Percentiles rank a stretch among this genome's conserved stretches.
phyloP scores from a whole-genome alignment of 345 rosid genomes.

The Murraya paniculata region DNA sequence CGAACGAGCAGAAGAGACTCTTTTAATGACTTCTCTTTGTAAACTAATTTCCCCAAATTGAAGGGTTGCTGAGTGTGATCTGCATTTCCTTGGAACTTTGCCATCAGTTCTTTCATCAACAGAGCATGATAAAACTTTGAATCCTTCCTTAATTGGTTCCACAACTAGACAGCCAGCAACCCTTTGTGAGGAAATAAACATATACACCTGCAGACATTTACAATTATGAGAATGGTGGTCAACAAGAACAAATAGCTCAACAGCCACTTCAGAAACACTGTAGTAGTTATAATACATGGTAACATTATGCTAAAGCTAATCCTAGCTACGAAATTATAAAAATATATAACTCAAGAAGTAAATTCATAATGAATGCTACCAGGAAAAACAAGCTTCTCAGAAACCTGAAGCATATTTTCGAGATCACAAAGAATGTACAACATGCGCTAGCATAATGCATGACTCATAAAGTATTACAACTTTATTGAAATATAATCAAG shows the following conservation, averaged over 20 bases:
- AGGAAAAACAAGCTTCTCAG: neutral
- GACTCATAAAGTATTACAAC: neutral
- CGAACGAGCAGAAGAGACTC: constrained; percentile 20
- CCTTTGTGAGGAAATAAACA: constrained; percentile 56
- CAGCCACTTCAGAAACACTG: neutral
- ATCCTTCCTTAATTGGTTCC: constrained; percentile 85
- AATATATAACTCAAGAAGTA: neutral
- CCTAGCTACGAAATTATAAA: neutral
- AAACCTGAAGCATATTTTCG: neutral
- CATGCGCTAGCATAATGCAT: neutral
- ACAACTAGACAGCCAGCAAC: constrained; percentile 70
- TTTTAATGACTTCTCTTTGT: constrained; percentile 53
- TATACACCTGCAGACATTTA: constrained; percentile 55
- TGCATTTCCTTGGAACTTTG: constrained; percentile 26
- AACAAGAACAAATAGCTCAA: neutral
- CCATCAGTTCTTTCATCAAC: constrained; percentile 20
- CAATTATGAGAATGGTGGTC: neutral
- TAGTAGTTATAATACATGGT: neutral
- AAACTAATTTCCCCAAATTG: constrained; percentile 61
- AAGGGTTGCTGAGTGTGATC: constrained; percentile 40
- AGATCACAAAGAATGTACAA: neutral
- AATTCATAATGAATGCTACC: neutral
- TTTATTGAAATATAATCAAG: neutral
- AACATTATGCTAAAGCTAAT: neutral
- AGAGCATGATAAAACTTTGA: constrained; percentile 39